A percentile compares a stretch with the other conserved stretches of the same genome.
Evolutionary conservation across 2,329 filamentous ascomycete species (phyloP).

Genomic region (Drechslera avenae): DNA sequence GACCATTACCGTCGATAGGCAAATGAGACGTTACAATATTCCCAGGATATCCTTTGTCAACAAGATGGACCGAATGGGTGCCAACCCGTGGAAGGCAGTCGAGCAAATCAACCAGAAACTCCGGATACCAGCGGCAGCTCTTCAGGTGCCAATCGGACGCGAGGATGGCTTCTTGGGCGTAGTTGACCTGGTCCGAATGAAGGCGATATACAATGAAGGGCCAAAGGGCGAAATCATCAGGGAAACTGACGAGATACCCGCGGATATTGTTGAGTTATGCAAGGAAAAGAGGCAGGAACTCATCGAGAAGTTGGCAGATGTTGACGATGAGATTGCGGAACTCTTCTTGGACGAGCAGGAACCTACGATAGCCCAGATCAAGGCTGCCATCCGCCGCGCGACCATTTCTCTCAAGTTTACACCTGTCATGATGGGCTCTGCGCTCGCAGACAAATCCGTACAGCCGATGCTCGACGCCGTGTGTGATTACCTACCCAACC

Average conservation of each 20-base stretch:
- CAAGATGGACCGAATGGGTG: slow-evolving; percentile 99
- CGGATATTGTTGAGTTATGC: slow-evolving; percentile 74
- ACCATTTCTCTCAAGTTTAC: slow-evolving; percentile 91
- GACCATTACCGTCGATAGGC: slow-evolving; percentile 96
- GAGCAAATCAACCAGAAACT: slow-evolving; percentile 98
- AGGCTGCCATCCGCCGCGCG: slow-evolving; percentile 85
- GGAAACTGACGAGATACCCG: slow-evolving; percentile 79
- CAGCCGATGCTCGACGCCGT: slow-evolving; percentile 97
- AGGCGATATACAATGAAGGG: slow-evolving; percentile 90
- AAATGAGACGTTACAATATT: slow-evolving; percentile 98
- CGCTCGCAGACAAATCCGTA: slow-evolving; percentile 89
- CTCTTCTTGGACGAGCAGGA: slow-evolving; percentile 86
- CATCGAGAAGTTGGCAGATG: slow-evolving; percentile 94
- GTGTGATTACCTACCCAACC: slow-evolving; percentile 94
- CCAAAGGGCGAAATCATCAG: slow-evolving; percentile 75
- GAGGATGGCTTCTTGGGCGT: slow-evolving; percentile 94
- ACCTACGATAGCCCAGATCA: slow-evolving; percentile 82
- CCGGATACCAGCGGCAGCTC: slow-evolving; percentile 86
- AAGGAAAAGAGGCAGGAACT: slow-evolving; percentile 82
- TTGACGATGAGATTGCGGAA: slow-evolving; percentile 97
- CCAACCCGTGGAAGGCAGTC: slow-evolving; percentile 96
- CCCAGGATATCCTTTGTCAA: slow-evolving; percentile 96
- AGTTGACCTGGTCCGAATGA: slow-evolving; percentile 90
- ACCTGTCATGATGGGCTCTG: slow-evolving; percentile 95
- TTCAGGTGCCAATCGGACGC: slow-evolving; percentile 91